A percentile compares a stretch with the other conserved stretches of the same genome.
These are phyloP conservation scores for Trypanosoma vivax DNA, from an alignment of 208 protist species.

Conservation along the genomic window DNA sequence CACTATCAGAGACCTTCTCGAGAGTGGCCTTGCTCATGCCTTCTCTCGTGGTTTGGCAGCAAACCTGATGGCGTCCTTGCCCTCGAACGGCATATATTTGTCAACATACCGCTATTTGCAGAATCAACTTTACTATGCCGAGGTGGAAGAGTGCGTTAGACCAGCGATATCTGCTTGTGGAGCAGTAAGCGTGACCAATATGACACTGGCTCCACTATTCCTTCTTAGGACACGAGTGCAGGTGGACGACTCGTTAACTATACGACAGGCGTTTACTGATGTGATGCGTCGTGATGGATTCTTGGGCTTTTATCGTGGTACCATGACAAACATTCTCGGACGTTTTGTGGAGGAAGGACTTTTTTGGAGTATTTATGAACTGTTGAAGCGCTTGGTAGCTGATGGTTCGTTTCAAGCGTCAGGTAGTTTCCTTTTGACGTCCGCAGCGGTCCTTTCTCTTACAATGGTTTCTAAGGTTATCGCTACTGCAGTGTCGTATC, in stretches of 20 bases:
- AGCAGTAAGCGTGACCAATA: constrained; percentile 71
- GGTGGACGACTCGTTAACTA: constrained; percentile 68
- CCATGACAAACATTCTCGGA: constrained; percentile 72
- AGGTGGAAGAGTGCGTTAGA: constrained; percentile 42
- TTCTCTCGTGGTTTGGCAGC: constrained; percentile 72
- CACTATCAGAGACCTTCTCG: constrained; percentile 63
- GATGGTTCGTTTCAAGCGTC: constrained; percentile 43
- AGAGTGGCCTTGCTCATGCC: constrained; percentile 57
- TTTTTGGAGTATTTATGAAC: constrained; percentile 86
- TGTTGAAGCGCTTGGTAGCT: constrained; percentile 71
- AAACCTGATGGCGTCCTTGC: constrained; percentile 86
- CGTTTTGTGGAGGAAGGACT: constrained; percentile 83
- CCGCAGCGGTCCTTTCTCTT: constrained; percentile 69
- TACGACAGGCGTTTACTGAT: constrained; percentile 57
- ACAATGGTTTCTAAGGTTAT: constrained; percentile 76
- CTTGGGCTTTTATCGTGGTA: constrained; percentile 80
- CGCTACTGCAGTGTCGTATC: constrained; percentile 68
- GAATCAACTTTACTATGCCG: constrained; percentile 34
- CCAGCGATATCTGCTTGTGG: constrained; percentile 63
- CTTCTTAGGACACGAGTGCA: constrained; percentile 85
- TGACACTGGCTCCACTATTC: constrained; percentile 73
- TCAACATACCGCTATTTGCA: constrained; percentile 73
- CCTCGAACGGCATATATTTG: constrained; percentile 85
- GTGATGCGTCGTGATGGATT: constrained; percentile 69
- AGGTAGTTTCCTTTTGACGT: constrained; percentile 43